A percentile compares a stretch with the other conserved stretches of the same genome.
Evolutionary conservation across 1,284 basidiomycete genomes (phyloP).

Genomic region (Marasmius fiardii): DNA sequence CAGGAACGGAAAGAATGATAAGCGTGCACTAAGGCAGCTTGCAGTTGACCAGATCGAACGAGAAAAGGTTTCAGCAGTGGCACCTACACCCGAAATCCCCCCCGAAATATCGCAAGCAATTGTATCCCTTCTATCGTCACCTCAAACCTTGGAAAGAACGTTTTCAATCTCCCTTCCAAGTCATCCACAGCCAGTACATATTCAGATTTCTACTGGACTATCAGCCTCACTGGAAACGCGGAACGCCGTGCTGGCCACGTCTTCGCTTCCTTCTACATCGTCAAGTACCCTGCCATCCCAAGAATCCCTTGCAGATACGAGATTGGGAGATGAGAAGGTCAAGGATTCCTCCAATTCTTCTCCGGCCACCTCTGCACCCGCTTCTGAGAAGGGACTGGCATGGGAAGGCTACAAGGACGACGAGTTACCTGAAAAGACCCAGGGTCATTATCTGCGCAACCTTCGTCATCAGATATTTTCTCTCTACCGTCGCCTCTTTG

Average conservation of each 20-base stretch:
- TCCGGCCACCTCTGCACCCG: conserved; percentile 11
- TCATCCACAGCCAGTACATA: not conserved
- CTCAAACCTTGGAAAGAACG: not conserved
- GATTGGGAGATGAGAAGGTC: not conserved
- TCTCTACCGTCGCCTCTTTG: conserved; percentile 56
- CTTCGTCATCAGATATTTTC: conserved; percentile 52
- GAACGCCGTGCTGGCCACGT: not conserved
- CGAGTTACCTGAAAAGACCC: conserved; percentile 45
- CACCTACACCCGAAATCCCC: not conserved
- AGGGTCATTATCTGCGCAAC: conserved; percentile 45
- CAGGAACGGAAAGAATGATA: conserved; percentile 53
- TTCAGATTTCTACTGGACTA: not conserved
- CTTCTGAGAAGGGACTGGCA: conserved; percentile 25
- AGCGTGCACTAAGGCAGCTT: conserved; percentile 41
- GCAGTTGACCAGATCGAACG: conserved; percentile 28
- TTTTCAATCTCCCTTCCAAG: not conserved
- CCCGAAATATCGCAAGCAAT: not conserved
- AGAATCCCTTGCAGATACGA: not conserved
- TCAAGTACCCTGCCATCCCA: not conserved
- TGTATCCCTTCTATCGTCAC: not conserved
- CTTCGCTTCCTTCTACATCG: not conserved
- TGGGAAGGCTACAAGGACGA: conserved; percentile 55
- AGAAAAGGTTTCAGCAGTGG: conserved; percentile 1
- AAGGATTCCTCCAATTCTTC: not conserved
- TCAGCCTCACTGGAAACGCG: not conserved